Base-by-base conservation (phyloP, 2,329 filamentous ascomycete species). In the Pezicula neosporulosa region DNA sequence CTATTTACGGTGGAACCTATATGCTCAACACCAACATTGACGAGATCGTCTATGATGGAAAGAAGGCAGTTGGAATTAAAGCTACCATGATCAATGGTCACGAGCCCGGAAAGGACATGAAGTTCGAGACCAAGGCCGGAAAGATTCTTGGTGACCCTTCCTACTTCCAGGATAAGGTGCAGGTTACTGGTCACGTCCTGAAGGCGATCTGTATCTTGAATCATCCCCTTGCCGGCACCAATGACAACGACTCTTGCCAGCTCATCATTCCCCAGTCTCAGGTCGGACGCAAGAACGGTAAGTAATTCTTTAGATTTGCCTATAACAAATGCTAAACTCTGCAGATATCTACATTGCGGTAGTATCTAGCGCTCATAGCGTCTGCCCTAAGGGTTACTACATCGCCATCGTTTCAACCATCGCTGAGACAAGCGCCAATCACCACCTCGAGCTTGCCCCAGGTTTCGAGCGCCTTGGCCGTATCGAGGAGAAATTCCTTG, bases 301-400 rank as follows among this genome's bases (percentile, higher is more conserved):
- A 28, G 48, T 56, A 13, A 47, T 42, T 9, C 19, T n/a, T 0
- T 8, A 41, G 21, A 13, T 6, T 4, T 6, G 43, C 6, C 38
- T 6, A 49, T n/a, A 16, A 15, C 13, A 16, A 1, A 44, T 27
- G n/a, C 60, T 63, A 52, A 61, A 19, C 6, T 10, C 19, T 9
- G 7, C 58, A 94, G 90, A 97, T 68, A 92, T 99, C 67, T 99
- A 99, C 80, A 87, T 99, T 67, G 93, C 94, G 51, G 89, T 94
- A 70, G 91, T 99, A 53, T 97, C 92, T 1, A 90, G 90, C 37
- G 90, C 92, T 36, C 95, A 99, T 78, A 97, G 96, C 65, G 95
- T 99, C 63, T 97, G 93, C 77, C 94, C 95, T 65, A 96, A 96
- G 82, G 93, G 93, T 55, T 97, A 97, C 83, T 99, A 95, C 79